A percentile compares a stretch with the other conserved stretches of the same genome.
phyloP scores from a whole-genome alignment of 257 asterid genomes.

The Przewalskia tangutica region DNA sequence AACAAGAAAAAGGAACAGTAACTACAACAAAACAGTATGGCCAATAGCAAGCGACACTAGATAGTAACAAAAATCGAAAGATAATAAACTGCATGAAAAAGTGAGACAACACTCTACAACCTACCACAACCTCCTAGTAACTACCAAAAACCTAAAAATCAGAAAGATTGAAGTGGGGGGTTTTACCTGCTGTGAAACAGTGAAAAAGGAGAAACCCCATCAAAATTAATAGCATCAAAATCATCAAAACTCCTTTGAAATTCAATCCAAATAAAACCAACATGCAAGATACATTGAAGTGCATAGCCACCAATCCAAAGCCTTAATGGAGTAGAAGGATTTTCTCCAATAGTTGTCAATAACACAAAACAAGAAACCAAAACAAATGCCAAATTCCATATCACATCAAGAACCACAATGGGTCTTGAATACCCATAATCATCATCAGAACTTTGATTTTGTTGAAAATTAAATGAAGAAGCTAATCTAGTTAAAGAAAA shows the following conservation, averaged over 20 bases:
- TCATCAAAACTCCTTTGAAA: conserved; percentile 29
- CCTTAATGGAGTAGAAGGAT: conserved; percentile 70
- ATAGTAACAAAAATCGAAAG: too few species aligned
- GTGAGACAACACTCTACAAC: too few species aligned
- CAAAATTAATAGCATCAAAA: conserved; percentile 16
- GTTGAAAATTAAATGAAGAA: conserved; percentile 18
- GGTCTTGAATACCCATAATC: conserved; percentile 51
- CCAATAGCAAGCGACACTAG: too few species aligned
- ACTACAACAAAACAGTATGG: too few species aligned
- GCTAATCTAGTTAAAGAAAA: conserved; percentile 21
- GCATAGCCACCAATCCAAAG: conserved; percentile 81
- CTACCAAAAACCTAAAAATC: background rate
- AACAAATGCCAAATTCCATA: conserved; percentile 73
- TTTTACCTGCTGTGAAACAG: conserved; percentile 41
- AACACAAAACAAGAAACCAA: conserved; percentile 54
- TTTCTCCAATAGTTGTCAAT: conserved; percentile 40
- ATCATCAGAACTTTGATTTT: conserved; percentile 16
- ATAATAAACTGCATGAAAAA: too few species aligned
- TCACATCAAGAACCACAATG: conserved; percentile 65
- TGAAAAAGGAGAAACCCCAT: conserved; percentile 26
- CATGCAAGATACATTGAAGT: conserved; percentile 67
- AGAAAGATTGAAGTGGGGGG: background rate
- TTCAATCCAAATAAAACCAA: conserved; percentile 58
- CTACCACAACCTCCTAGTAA: background rate
- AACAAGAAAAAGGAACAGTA: too few species aligned